These are phyloP conservation scores for Sphaerobolus stellatus DNA, from an alignment of 1,284 basidiomycete genomes.

Conservation along the genomic window DNA sequence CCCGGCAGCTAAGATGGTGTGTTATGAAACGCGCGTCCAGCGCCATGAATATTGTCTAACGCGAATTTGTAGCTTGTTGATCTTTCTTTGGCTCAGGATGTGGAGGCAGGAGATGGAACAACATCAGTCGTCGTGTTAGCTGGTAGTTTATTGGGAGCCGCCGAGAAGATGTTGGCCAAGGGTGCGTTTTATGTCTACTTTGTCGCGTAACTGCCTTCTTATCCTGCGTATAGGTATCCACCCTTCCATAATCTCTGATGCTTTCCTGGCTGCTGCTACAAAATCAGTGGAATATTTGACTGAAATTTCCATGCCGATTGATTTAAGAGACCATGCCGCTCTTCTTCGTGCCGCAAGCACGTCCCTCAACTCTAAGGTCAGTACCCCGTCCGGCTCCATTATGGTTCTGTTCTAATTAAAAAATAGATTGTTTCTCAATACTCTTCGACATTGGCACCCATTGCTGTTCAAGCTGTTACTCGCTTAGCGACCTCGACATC, in stretches of 20 bases:
- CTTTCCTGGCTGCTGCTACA: conserved; percentile 88
- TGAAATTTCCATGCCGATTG: conserved; percentile 91
- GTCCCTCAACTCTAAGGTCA: conserved; percentile 92
- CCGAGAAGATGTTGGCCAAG: conserved; percentile 96
- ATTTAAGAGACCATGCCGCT: conserved; percentile 85
- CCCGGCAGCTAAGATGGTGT: conserved; percentile 96
- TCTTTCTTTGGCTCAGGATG: conserved; percentile 96
- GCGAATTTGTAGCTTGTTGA: conserved; percentile 76
- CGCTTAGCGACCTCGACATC: conserved; percentile 84
- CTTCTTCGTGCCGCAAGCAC: conserved; percentile 94
- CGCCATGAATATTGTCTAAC: conserved; percentile 16
- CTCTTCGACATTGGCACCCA: conserved; percentile 94
- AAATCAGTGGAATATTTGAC: conserved; percentile 95
- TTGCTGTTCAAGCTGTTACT: conserved; percentile 95
- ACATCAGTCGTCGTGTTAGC: conserved; percentile 97
- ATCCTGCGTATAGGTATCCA: conserved; percentile 62
- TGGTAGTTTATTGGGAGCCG: conserved; percentile 88
- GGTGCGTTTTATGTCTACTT: conserved; percentile 39
- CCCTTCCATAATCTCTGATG: conserved; percentile 95
- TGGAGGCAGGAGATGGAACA: conserved; percentile 99
- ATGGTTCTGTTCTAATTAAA: not conserved
- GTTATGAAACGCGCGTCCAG: conserved; percentile 14
- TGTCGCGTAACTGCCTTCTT: conserved; percentile 2
- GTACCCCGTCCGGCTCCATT: conserved; percentile 15
- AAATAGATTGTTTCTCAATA: conserved; percentile 96